Base-by-base conservation (phyloP, 495 filamentous ascomycete species). In the Podospora pseudoanserina region DNA sequence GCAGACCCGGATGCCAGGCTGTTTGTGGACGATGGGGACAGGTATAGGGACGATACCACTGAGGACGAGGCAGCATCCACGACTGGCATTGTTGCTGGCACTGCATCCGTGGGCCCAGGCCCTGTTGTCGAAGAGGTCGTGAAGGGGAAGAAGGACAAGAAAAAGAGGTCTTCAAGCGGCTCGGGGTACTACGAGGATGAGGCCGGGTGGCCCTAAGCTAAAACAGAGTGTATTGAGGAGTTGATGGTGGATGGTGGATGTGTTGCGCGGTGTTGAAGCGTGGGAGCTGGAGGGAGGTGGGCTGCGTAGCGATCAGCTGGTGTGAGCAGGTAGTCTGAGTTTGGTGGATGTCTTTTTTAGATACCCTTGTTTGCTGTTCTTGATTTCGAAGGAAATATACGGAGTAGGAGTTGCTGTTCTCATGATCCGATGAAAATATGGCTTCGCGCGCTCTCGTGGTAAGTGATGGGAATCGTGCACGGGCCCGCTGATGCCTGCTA, bases 1-100 rank as follows among this genome's bases (percentile, higher is more conserved):
- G 55, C 23, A 18, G 55, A 66, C 0, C 69, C 69, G 19, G 67
- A 77, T 19, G 68, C 69, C n/a, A 65, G 62, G 6, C 54, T 80
- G 60, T 78, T 80, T 27, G 76, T 76, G 0, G 68, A 71, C 53
- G 70, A 76, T 59, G 56, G 53, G 7, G 66, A 74, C 28, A 30
- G 67, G 20, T 76, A 76, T 23, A 23, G 63, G n/a, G 75, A 76
- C 49, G 71, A 75, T 2, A 66, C 68, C 15, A 69, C 70, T 13
- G 72, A 53, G n/a, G 55, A 58, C 23, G 55, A 58, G 6, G 54
- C 54, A 28, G 64, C 20, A 0, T 59, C 5, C 5, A 63, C 68
- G 0, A 64, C 68, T 16, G 59, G 39, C 5, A 49, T 62, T 0
- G 65, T 62, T 1, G 65, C 65, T 5, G 62, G 34, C 6, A 62